Evolutionary conservation across 176 grass and related monocot species (phyloP).

Genomic region (Poa annua): DNA sequence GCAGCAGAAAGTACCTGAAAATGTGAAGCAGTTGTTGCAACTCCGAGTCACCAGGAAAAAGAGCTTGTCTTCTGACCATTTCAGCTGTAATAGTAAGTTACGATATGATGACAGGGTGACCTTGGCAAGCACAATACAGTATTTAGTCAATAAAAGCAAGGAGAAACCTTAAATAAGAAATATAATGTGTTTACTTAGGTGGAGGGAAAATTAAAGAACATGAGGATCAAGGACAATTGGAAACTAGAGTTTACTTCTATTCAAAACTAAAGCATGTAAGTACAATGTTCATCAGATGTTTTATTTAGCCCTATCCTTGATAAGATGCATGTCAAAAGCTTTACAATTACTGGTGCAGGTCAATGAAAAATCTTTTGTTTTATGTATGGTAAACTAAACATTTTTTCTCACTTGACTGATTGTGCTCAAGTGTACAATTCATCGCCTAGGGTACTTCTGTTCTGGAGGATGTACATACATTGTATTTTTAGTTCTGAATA

Average conservation of each 20-base stretch:
- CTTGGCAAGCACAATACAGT: neutral
- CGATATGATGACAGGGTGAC: neutral
- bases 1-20: conserved; percentile 61
- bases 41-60: conserved; percentile 92
- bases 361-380: neutral
- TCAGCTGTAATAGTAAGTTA: conserved; percentile 71
- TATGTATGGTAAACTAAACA: neutral
- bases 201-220: neutral
- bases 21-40: conserved; percentile 96
- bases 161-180: neutral
- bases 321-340: neutral
- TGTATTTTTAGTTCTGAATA: neutral
- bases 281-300: neutral
- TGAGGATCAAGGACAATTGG: neutral
- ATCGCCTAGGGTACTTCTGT: neutral
- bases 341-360: neutral
- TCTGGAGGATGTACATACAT: neutral
- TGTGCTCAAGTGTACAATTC: neutral
- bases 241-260: neutral
- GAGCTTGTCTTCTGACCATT: conserved; percentile 83
- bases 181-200: neutral
- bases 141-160: neutral
- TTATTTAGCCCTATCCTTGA: neutral
- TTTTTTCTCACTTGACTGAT: neutral
- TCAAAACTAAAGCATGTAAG: neutral